These are phyloP conservation scores for Circinella umbellata DNA, from an alignment of 371 early-diverging fungal genomes.

Conservation along the genomic window DNA sequence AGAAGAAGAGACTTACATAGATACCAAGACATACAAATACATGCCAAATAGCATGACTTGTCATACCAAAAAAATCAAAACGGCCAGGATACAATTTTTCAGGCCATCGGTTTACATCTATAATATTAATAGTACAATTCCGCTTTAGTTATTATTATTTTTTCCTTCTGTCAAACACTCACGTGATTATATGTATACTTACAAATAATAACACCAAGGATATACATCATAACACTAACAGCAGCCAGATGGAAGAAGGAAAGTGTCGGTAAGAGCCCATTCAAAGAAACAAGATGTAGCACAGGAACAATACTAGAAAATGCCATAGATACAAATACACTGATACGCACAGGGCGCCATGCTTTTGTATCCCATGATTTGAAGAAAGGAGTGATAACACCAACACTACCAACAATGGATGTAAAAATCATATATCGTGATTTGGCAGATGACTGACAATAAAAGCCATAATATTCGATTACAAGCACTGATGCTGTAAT, in stretches of 20 bases:
- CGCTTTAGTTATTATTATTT: constrained; percentile 18
- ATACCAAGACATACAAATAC: constrained; percentile 71
- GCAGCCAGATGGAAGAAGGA: constrained; percentile 58
- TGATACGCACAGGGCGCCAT: constrained; percentile 63
- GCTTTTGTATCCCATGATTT: constrained; percentile 59
- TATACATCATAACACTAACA: constrained; percentile 57
- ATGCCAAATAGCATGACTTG: constrained; percentile 85
- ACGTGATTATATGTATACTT: constrained; percentile 4
- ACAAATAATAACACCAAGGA: constrained; percentile 57
- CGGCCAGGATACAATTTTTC: constrained; percentile 78
- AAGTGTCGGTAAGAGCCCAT: constrained; percentile 46
- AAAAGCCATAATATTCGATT: constrained; percentile 69
- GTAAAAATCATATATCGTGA: constrained; percentile 62
- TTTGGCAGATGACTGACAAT: constrained; percentile 52
- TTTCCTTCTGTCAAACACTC: neutral
- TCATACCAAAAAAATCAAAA: constrained; percentile 73
- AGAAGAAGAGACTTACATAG: constrained; percentile 35
- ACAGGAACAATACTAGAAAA: constrained; percentile 64
- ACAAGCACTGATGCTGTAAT: constrained; percentile 69
- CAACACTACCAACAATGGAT: constrained; percentile 59
- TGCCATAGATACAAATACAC: constrained; percentile 66
- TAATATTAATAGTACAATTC: neutral
- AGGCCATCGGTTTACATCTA: constrained; percentile 68
- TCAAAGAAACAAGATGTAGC: constrained; percentile 52
- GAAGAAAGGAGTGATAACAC: constrained; percentile 63